Base-by-base conservation (phyloP, 2,329 filamentous ascomycete genomes). In the Plectosphaerella cucumerina region DNA sequence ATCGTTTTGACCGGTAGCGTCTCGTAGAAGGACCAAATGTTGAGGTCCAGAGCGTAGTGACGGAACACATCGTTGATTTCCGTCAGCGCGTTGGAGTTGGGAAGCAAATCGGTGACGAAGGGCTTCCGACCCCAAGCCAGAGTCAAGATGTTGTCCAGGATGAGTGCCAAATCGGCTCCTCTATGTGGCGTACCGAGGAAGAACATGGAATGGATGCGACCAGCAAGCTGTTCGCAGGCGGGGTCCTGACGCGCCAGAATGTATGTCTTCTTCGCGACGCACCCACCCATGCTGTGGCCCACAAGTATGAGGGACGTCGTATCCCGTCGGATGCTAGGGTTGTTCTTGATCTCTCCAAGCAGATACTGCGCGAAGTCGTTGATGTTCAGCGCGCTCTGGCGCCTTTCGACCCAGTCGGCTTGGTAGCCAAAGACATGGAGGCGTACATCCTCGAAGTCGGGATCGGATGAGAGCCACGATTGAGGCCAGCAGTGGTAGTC, bases 21-120 rank as follows among this genome's bases (percentile, higher is more conserved):
- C 53, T 78, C 75, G 55, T 75, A 76, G 55, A 77, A 78, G 0
- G 73, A 77, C 57, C 66, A 65, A 5, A 77, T 59, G 2, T 63
- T 56, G 1, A 76, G 53, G 17, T 62, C 59, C 4, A 59, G 54
- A 0, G 66, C 65, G 52, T 68, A 57, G 45, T 74, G 65, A 14
- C 43, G 43, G 26, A 78, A 78, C 26, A 67, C 57, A 3, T 76
- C 70, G 55, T 78, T 77, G 49, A 77, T 66, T 3, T 65, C 59
- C 43, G 65, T 55, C 9, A 76, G 48, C 1, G 64, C 53, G 5
- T 53, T 50, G 4, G 73, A 72, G 47, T 65, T 66, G 9, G 59
- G 58, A 11, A 59, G 57, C 3, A 78, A 56, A 22, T 77, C 71
- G 1, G 56, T 51, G 6, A 77, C 61, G 47, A 67, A 76, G 6